Conservation (phyloP, 306 rosid species). For the Macrotyloma uniflorum region DNA sequence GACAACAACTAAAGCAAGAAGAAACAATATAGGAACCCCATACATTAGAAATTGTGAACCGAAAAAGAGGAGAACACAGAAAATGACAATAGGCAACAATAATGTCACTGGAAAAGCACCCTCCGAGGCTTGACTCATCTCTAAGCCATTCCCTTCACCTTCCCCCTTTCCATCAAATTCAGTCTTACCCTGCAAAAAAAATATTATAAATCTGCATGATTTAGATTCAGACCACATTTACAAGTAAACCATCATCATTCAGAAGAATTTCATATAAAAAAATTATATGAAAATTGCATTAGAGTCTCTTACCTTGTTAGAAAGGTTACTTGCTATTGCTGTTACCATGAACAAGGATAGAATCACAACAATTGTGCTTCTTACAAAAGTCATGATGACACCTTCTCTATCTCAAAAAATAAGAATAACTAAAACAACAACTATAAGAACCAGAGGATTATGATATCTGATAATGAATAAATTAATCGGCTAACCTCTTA, state of each 20-base stretch:
- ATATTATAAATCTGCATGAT: not conserved
- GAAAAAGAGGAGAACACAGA: not conserved
- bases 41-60: not conserved
- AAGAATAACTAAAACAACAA: not conserved
- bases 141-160: not conserved
- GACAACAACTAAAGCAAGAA: not conserved
- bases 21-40: not conserved
- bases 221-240: not conserved
- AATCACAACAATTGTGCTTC: not conserved
- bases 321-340: not conserved
- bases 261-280: too few relatives aligned
- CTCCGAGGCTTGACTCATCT: not conserved
- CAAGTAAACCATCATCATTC: not conserved
- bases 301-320: not conserved
- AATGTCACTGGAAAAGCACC: not conserved
- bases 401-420: not conserved
- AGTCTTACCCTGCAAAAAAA: not conserved
- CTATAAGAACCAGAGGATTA: not conserved
- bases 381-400: not conserved
- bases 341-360: not conserved
- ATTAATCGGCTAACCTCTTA: not conserved
- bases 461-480: not conserved
- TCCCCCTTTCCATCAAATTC: not conserved
- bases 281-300: not conserved
- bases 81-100: not conserved